Percentiles rank a stretch among this genome's conserved stretches.
Evolutionary conservation across 129 eudicot genomes (phyloP).

Genomic region (Kitagawia praeruptora): DNA sequence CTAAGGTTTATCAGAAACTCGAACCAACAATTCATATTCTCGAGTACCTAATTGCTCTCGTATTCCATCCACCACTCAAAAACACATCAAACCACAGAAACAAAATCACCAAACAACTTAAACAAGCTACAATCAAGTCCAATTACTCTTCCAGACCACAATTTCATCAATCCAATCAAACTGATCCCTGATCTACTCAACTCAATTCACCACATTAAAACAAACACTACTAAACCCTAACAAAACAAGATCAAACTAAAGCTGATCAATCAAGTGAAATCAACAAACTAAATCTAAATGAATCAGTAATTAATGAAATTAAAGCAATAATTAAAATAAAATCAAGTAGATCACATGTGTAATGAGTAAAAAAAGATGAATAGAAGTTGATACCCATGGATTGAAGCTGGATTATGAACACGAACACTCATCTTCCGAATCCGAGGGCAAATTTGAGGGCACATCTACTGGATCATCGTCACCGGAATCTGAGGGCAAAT

Average conservation of each 20-base stretch:
- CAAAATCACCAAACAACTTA: not conserved
- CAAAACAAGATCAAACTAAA: not conserved
- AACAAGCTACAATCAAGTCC: not conserved
- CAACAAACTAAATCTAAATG: not conserved
- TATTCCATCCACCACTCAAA: not conserved
- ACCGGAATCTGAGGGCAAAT: too few species aligned
- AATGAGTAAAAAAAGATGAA: not conserved
- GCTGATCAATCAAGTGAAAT: not conserved
- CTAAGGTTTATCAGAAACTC: too few species aligned
- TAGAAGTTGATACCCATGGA: not conserved
- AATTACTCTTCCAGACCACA: not conserved
- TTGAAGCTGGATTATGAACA: not conserved
- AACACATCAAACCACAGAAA: not conserved
- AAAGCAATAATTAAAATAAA: not conserved
- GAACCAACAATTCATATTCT: not conserved
- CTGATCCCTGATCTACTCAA: not conserved
- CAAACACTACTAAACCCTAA: not conserved
- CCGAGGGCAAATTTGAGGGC: too few species aligned
- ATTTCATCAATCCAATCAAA: not conserved
- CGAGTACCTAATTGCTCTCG: not conserved
- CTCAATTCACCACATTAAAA: not conserved
- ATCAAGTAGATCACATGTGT: not conserved
- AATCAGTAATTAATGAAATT: not conserved
- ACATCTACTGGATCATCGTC: too few species aligned
- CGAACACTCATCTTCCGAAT: too few species aligned